phyloP scores from a whole-genome alignment of 2,329 filamentous ascomycete species.

The Alternaria ventricosa region DNA sequence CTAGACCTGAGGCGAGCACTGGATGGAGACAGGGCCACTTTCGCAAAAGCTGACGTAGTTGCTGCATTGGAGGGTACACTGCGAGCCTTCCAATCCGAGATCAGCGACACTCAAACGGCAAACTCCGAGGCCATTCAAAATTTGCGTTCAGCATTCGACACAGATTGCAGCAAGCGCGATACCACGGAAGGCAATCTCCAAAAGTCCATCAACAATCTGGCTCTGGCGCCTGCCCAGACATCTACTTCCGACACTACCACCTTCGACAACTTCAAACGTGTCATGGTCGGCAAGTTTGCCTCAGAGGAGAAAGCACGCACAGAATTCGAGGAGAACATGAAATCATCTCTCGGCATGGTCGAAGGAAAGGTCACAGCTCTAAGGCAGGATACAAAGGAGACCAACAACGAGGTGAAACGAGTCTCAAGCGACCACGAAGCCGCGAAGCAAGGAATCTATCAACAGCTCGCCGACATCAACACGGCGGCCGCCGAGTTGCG shows the following conservation, averaged over 20 bases:
- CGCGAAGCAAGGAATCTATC: neutral
- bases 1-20: neutral
- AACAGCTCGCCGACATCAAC: neutral
- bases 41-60: neutral
- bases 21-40: neutral
- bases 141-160: neutral
- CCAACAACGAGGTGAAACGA: neutral
- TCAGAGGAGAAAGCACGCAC: neutral
- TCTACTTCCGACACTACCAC: neutral
- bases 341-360: neutral
- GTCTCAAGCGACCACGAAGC: neutral
- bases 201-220: neutral
- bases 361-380: neutral
- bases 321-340: neutral
- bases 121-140: neutral
- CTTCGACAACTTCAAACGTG: neutral
- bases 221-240: neutral
- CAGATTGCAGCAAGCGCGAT: constrained; percentile 2
- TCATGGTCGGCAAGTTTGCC: neutral
- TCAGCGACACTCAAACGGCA: neutral
- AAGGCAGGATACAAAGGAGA: neutral
- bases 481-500: neutral
- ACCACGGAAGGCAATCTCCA: neutral
- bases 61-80: neutral
- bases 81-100: neutral